Conservation (phyloP, 2,329 filamentous ascomycete species). For the Pezicula rhizophila region DNA sequence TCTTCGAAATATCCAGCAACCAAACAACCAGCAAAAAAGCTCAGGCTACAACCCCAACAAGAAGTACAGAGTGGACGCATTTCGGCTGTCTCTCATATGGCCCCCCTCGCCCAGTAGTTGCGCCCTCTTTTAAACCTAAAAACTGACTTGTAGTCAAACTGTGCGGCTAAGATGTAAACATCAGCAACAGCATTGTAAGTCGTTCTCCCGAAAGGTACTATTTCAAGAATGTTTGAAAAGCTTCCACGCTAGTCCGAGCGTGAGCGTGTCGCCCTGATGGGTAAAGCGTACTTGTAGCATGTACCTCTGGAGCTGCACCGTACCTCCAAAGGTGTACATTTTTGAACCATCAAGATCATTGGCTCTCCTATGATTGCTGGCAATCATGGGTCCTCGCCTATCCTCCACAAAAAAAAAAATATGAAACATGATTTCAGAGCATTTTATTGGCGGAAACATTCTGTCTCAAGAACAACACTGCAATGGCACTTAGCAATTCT, state of each 20-base stretch:
- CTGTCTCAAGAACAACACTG: neutral
- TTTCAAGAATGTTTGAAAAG: slow-evolving; percentile 3
- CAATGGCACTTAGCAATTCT: neutral
- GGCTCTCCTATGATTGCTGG: too few relatives aligned
- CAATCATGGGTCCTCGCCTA: too few relatives aligned
- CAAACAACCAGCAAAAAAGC: neutral
- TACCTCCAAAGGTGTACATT: too few relatives aligned
- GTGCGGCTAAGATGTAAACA: neutral
- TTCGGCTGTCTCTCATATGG: neutral
- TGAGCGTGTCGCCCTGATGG: neutral
- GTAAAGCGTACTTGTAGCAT: neutral
- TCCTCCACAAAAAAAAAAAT: too few relatives aligned
- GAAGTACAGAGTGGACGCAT: neutral
- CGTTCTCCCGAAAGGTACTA: neutral
- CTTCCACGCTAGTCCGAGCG: slow-evolving; percentile 1
- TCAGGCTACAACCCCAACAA: neutral
- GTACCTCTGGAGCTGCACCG: too few relatives aligned
- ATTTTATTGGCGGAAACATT: too few relatives aligned
- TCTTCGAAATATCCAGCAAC: neutral
- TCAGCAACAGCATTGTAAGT: neutral
- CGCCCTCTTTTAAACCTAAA: neutral
- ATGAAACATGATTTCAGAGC: too few relatives aligned
- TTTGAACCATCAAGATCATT: too few relatives aligned
- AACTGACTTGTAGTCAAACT: neutral
- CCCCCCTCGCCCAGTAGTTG: neutral